Conservation (phyloP, 2,329 filamentous ascomycete species). For the Aspergillus tanneri region DNA sequence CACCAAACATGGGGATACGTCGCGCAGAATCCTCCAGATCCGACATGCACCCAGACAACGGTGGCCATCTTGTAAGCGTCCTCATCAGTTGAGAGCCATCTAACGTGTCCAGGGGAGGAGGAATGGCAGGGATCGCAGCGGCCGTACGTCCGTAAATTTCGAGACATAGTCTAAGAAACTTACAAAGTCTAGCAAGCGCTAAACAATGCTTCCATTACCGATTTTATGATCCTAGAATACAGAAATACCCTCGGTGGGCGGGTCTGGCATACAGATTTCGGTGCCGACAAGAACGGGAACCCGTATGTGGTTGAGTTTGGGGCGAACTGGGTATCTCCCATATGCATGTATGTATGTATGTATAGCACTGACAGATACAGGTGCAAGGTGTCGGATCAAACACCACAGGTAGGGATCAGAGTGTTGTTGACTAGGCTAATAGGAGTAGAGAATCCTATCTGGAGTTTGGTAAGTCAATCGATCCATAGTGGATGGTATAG, state of each 20-base stretch:
- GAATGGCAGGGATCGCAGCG: conserved; percentile 63
- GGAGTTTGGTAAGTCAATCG: conserved; percentile 43
- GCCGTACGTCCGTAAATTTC: conserved; percentile 43
- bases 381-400: conserved; percentile 43
- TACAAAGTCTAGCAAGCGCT: conserved; percentile 53
- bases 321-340: conserved; percentile 60
- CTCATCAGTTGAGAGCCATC: not conserved
- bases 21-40: conserved; percentile 19
- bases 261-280: conserved; percentile 59
- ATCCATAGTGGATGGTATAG: not conserved
- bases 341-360: not conserved
- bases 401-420: conserved; percentile 19
- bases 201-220: conserved; percentile 58
- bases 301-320: conserved; percentile 63
- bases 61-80: conserved; percentile 35
- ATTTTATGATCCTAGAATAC: conserved; percentile 67
- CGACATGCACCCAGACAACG: conserved; percentile 29
- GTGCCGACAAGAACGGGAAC: conserved; percentile 50
- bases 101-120: conserved; percentile 49
- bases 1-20: conserved; percentile 16
- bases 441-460: conserved; percentile 54
- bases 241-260: conserved; percentile 63
- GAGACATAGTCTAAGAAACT: not conserved
- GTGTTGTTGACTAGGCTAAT: not conserved
- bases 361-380: conserved; percentile 19